phyloP scores from a whole-genome alignment of 495 filamentous ascomycete species.

The Saxispiralis lemnorum region DNA sequence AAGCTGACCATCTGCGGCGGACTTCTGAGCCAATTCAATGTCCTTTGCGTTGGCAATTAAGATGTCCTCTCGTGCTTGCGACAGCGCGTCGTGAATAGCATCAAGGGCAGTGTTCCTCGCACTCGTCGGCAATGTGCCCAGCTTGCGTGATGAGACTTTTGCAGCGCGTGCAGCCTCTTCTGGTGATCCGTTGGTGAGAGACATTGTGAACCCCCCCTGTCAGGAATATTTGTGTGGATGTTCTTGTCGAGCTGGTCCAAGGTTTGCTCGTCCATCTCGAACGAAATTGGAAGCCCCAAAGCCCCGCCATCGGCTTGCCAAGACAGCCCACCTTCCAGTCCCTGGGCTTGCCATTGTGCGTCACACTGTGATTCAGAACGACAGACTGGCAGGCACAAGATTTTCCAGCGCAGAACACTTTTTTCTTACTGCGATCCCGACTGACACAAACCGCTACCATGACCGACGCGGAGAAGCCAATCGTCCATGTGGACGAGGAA shows the following conservation, averaged over 20 bases:
- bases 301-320: too few relatives aligned
- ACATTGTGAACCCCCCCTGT: conserved; percentile 25
- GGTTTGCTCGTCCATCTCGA: too few relatives aligned
- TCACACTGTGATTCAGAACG: too few relatives aligned
- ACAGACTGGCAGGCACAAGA: too few relatives aligned
- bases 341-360: too few relatives aligned
- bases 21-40: conserved; percentile 50
- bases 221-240: too few relatives aligned
- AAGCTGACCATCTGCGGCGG: conserved; percentile 53
- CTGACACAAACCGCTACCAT: background rate
- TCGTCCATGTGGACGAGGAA: conserved; percentile 61
- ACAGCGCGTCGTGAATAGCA: conserved; percentile 56
- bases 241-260: too few relatives aligned
- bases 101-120: conserved; percentile 69
- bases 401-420: too few relatives aligned
- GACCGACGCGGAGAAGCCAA: conserved; percentile 10
- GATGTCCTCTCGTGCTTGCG: conserved; percentile 49
- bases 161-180: conserved; percentile 24
- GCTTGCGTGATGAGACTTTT: conserved; percentile 20
- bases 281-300: too few relatives aligned
- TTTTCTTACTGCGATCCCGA: too few relatives aligned
- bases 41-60: conserved; percentile 74
- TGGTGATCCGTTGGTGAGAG: conserved; percentile 27
- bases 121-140: conserved; percentile 22
- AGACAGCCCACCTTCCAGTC: too few relatives aligned